Evolutionary conservation across 257 asterid species (phyloP).

Genomic region (Striga asiatica): DNA sequence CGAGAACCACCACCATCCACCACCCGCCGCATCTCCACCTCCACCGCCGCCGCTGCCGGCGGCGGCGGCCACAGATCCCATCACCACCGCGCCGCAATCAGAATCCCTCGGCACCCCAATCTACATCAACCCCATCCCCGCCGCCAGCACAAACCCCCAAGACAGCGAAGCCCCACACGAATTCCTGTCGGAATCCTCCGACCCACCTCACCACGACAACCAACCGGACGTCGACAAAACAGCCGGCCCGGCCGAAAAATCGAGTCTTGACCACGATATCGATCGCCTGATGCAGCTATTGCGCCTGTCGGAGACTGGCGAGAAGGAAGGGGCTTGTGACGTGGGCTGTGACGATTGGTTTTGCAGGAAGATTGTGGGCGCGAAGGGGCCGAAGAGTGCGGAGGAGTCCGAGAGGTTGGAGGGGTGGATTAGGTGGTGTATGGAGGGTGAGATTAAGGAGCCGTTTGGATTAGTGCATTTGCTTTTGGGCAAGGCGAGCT

Average conservation of each 20-base stretch:
- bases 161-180: constrained; percentile 46
- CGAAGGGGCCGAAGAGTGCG: constrained; percentile 46
- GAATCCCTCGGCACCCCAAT: constrained; percentile 41
- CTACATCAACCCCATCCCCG: constrained; percentile 27
- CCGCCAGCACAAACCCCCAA: constrained; percentile 22
- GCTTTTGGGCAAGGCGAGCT: constrained; percentile 47
- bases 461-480: constrained; percentile 52
- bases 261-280: constrained; percentile 29
- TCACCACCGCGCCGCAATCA: constrained; percentile 7
- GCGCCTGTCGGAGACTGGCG: constrained; percentile 19
- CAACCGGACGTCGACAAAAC: neutral
- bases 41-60: constrained; percentile 4
- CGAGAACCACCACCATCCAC: constrained; percentile 15
- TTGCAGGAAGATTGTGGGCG: constrained; percentile 37
- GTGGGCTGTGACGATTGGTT: constrained; percentile 37
- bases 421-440: constrained; percentile 43
- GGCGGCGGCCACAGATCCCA: constrained; percentile 6
- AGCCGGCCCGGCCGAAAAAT: constrained; percentile 8
- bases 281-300: constrained; percentile 38
- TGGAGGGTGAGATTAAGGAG: constrained; percentile 29
- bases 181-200: constrained; percentile 29
- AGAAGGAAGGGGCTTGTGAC: constrained; percentile 6
- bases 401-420: constrained; percentile 39
- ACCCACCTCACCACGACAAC: constrained; percentile 14
- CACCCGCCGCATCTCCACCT: neutral